These are phyloP conservation scores for Trichoderma guizhouense DNA, from an alignment of 2,329 filamentous ascomycete species.

Conservation along the genomic window DNA sequence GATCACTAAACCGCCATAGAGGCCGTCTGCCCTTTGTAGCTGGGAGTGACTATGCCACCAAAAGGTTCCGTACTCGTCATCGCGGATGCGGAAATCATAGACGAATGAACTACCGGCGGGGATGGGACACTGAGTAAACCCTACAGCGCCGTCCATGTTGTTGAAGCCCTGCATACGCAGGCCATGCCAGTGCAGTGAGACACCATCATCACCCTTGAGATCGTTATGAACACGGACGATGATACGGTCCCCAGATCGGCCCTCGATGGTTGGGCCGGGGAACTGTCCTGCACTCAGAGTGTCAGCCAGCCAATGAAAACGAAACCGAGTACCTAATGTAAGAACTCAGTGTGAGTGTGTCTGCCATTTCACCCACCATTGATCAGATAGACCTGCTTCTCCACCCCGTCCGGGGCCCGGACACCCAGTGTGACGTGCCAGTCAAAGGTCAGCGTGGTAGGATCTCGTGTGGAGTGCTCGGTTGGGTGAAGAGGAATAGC, in stretches of 20 bases:
- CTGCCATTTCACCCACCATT: constrained; percentile 22
- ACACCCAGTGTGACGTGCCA: constrained; percentile 24
- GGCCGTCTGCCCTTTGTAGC: constrained; percentile 48
- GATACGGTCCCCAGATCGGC: constrained; percentile 68
- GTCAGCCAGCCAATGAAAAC: neutral
- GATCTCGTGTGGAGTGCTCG: constrained; percentile 18
- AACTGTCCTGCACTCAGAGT: constrained; percentile 46
- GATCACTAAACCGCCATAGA: constrained; percentile 57
- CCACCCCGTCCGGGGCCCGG: constrained; percentile 24
- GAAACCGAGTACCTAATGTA: neutral
- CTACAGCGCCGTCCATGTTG: constrained; percentile 60
- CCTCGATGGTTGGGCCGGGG: constrained; percentile 66
- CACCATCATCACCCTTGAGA: constrained; percentile 52
- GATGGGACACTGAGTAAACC: constrained; percentile 48
- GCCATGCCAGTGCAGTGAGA: constrained; percentile 70
- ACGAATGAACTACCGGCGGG: constrained; percentile 50
- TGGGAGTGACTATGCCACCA: constrained; percentile 61
- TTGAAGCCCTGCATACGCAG: constrained; percentile 70
- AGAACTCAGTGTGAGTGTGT: neutral
- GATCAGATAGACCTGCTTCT: constrained; percentile 27
- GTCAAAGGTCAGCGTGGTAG: constrained; percentile 21
- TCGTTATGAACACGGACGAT: constrained; percentile 64
- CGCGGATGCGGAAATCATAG: constrained; percentile 55
- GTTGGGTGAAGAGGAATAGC: constrained; percentile 21
- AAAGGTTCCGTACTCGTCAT: constrained; percentile 52